Percentiles rank a stretch among this genome's conserved stretches.
Evolutionary conservation across 495 filamentous ascomycete species (phyloP).

Genomic region (Recurvomyces mirabilis): DNA sequence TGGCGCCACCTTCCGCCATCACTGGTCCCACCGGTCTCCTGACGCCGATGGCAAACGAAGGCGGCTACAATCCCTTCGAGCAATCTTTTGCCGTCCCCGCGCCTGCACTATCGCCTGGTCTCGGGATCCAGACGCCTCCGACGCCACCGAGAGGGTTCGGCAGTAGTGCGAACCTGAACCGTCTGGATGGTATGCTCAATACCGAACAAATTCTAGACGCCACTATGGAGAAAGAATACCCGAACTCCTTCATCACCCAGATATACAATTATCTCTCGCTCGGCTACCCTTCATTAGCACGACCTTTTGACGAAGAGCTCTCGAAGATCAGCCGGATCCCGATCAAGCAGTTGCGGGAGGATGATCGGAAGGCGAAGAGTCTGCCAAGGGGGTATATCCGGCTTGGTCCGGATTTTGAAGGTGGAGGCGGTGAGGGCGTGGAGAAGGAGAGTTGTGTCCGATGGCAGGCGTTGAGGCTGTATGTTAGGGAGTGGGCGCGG

Average conservation of each 20-base stretch:
- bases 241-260: constrained; percentile 80
- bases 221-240: constrained; percentile 53
- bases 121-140: constrained; percentile 3
- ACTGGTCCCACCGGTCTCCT: constrained; percentile 29
- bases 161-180: not conserved
- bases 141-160: constrained; percentile 3
- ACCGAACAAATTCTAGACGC: constrained; percentile 27
- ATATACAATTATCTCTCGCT: constrained; percentile 93
- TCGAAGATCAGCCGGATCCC: constrained; percentile 61
- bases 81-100: constrained; percentile 17
- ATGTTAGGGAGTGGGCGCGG: constrained; percentile 74
- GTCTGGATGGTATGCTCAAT: constrained; percentile 25
- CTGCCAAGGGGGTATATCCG: constrained; percentile 58
- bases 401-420: constrained; percentile 37
- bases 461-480: constrained; percentile 70
- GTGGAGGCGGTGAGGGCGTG: constrained; percentile 26
- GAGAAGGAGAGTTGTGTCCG: constrained; percentile 46
- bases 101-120: not conserved
- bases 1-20: constrained; percentile 19
- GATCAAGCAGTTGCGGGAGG: constrained; percentile 52
- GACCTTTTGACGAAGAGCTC: constrained; percentile 71
- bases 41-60: constrained; percentile 25
- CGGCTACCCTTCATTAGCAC: constrained; percentile 74
- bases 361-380: constrained; percentile 52
- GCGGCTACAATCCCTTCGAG: constrained; percentile 23